Evolutionary conservation across 495 filamentous ascomycete genomes (phyloP).

Genomic region (Geopyxis carbonaria): DNA sequence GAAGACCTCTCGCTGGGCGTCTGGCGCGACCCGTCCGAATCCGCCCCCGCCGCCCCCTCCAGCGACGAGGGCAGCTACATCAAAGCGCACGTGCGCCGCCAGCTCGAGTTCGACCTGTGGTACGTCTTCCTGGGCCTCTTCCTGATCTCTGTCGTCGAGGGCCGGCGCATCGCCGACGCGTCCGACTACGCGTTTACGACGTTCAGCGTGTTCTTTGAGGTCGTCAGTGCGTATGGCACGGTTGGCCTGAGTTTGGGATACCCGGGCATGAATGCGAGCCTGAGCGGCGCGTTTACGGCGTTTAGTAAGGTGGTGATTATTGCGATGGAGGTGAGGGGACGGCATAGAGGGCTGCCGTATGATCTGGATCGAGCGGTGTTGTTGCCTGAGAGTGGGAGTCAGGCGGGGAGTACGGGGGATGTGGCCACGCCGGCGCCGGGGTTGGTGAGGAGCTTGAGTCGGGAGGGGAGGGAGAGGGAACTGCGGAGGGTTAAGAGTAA

Average conservation of each 20-base stretch:
- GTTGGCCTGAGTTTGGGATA: conserved; percentile 82
- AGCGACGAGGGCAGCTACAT: conserved; percentile 49
- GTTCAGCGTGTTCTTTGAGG: conserved; percentile 75
- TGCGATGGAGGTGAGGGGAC: conserved; percentile 78
- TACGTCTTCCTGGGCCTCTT: conserved; percentile 82
- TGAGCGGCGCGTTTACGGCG: conserved; percentile 59
- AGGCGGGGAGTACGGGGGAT: too few relatives aligned
- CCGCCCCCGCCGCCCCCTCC: conserved; percentile 30
- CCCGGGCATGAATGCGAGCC: conserved; percentile 50
- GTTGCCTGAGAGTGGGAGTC: too few relatives aligned
- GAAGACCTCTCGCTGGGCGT: conserved; percentile 86
- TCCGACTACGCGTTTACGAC: conserved; percentile 51
- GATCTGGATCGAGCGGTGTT: conserved; percentile 82
- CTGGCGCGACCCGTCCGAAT: too few relatives aligned
- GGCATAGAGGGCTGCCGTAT: conserved; percentile 82
- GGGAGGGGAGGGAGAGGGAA: too few relatives aligned
- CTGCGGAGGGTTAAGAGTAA: too few relatives aligned
- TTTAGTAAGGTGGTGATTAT: conserved; percentile 78
- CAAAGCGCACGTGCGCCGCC: conserved; percentile 68
- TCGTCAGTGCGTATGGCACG: conserved; percentile 83
- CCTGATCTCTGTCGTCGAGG: conserved; percentile 72
- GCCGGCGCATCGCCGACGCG: conserved; percentile 37
- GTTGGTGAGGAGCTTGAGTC: too few relatives aligned
- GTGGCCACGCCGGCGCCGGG: too few relatives aligned
- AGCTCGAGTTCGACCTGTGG: conserved; percentile 90